phyloP scores from a whole-genome alignment of 768 basidiomycete species.

The Porpolomopsis calyptriformis region DNA sequence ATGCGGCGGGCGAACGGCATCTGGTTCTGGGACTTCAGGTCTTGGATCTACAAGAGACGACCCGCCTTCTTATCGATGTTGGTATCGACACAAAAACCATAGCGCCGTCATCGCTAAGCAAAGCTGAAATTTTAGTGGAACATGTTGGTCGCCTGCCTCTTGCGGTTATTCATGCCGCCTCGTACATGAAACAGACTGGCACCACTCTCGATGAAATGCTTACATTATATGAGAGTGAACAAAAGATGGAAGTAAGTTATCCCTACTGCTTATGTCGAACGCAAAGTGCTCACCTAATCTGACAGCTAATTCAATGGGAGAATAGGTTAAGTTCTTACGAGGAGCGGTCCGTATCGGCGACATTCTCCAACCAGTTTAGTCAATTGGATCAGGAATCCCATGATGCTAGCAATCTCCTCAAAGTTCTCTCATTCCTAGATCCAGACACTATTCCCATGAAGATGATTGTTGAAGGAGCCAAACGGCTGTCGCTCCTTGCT shows the following conservation, averaged over 20 bases:
- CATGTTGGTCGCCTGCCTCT: slow-evolving; percentile 1
- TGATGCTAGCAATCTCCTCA: too few species aligned
- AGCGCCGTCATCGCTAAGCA: too few species aligned
- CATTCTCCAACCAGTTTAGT: background rate
- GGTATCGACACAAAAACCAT: background rate
- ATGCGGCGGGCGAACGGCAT: background rate
- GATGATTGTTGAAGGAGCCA: background rate
- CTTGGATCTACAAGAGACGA: background rate
- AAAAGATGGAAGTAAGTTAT: too few species aligned
- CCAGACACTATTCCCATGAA: background rate
- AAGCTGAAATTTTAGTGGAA: background rate
- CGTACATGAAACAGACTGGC: background rate
- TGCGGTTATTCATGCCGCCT: background rate
- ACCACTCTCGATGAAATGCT: background rate
- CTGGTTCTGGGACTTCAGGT: background rate
- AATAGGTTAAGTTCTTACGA: background rate
- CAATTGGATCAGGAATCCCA: background rate
- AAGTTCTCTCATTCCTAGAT: too few species aligned
- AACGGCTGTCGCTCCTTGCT: too few species aligned
- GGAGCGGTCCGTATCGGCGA: background rate
- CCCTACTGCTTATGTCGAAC: too few species aligned
- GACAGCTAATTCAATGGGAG: background rate
- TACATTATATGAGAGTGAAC: background rate
- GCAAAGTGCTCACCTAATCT: background rate
- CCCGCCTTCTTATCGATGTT: background rate